phyloP scores from a whole-genome alignment of 1,139 yeast species.

The Pichia inconspicua region DNA sequence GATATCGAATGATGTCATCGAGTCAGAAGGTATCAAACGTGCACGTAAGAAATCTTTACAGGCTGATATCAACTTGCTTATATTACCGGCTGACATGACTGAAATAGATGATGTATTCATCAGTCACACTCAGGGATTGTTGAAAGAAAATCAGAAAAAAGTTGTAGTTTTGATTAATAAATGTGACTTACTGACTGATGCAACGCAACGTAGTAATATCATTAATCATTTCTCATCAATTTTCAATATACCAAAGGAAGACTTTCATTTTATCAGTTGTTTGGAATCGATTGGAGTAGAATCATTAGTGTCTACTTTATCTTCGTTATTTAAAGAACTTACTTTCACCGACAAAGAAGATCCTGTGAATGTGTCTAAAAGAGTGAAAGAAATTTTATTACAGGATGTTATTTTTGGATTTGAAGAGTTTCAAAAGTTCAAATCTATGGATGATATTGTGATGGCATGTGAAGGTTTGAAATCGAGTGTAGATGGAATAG shows the following conservation, averaged over 20 bases:
- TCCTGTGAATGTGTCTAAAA: constrained; percentile 62
- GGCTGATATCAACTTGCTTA: constrained; percentile 56
- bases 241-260: constrained; percentile 15
- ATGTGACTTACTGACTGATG: constrained; percentile 42
- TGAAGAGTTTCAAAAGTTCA: constrained; percentile 46
- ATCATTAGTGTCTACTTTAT: constrained; percentile 33
- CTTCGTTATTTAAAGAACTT: constrained; percentile 40
- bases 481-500: constrained; percentile 78
- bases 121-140: constrained; percentile 30
- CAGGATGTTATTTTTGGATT: constrained; percentile 73
- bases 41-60: constrained; percentile 52
- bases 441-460: constrained; percentile 60
- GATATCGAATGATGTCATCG: constrained; percentile 50
- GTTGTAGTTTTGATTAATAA: constrained; percentile 50
- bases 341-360: constrained; percentile 43
- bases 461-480: constrained; percentile 73
- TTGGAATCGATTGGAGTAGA: constrained; percentile 44
- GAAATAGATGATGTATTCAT: constrained; percentile 30
- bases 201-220: constrained; percentile 18
- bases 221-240: constrained; percentile 20
- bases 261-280: constrained; percentile 53
- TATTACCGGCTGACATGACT: constrained; percentile 34
- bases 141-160: constrained; percentile 12
- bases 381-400: constrained; percentile 65
- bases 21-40: constrained; percentile 72